Conservation (phyloP, 768 basidiomycete genomes). For the Leccinum ochraceum region DNA sequence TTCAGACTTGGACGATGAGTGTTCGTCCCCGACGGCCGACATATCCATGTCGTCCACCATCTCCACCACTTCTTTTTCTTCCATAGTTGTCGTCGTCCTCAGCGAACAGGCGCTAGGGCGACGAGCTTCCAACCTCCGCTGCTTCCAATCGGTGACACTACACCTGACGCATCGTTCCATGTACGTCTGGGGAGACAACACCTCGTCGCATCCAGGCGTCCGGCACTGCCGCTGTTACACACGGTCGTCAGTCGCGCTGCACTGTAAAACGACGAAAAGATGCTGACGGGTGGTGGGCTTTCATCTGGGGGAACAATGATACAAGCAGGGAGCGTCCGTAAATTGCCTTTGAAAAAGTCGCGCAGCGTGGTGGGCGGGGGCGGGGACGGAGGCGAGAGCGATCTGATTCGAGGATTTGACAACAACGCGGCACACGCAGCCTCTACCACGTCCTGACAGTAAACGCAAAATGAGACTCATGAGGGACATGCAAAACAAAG, state of each 20-base stretch:
- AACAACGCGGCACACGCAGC: neutral
- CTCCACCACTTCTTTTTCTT: neutral
- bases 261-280: neutral
- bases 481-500: neutral
- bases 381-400: neutral
- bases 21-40: conserved; percentile 5
- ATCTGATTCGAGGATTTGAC: neutral
- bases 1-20: neutral
- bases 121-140: neutral
- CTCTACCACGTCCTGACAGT: conserved; percentile 12
- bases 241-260: neutral
- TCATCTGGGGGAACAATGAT: neutral
- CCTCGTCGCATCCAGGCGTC: conserved; percentile 16
- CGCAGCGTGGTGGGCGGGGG: neutral
- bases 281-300: neutral
- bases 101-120: neutral
- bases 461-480: neutral
- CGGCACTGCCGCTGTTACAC: conserved; percentile 18
- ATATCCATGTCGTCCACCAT: neutral
- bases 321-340: conserved; percentile 8
- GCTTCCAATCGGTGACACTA: conserved; percentile 22
- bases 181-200: conserved; percentile 2
- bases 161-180: conserved; percentile 24
- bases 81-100: neutral
- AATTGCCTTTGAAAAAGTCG: neutral